Percentiles rank a stretch among this genome's conserved stretches.
Evolutionary conservation across 208 protist species (phyloP).

Genomic region (Spironucleus salmonicida): DNA sequence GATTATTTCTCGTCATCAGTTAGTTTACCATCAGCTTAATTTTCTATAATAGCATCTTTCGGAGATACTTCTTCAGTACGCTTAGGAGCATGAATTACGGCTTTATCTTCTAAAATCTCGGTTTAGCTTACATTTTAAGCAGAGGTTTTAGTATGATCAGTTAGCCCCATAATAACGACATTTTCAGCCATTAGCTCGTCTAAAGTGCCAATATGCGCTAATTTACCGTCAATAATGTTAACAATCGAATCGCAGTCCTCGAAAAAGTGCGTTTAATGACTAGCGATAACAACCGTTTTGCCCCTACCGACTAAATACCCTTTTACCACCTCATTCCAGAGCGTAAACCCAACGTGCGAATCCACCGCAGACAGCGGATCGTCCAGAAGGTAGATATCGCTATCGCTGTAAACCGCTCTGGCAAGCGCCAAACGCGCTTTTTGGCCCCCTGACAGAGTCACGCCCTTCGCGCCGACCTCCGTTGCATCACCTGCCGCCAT

Average conservation of each 20-base stretch:
- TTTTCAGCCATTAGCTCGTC: neutral
- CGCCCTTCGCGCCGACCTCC: constrained; percentile 61
- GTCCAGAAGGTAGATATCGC: constrained; percentile 34
- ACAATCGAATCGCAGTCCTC: neutral
- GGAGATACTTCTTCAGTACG: neutral
- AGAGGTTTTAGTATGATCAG: too few species aligned
- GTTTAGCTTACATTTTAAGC: too few species aligned
- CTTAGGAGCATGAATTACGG: neutral
- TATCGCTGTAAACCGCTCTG: constrained; percentile 52
- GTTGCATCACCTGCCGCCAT: constrained; percentile 41
- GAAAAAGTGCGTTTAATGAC: constrained; percentile 42
- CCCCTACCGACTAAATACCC: constrained; percentile 49
- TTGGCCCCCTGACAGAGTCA: constrained; percentile 65
- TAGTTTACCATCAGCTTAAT: neutral
- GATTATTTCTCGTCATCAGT: neutral
- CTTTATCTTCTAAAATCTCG: too few species aligned
- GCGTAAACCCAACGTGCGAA: constrained; percentile 40
- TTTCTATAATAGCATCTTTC: neutral
- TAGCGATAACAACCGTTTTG: constrained; percentile 50
- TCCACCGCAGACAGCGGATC: constrained; percentile 44
- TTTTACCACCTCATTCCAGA: constrained; percentile 57
- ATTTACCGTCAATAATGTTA: neutral
- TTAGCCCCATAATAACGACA: too few species aligned
- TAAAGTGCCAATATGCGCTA: neutral
- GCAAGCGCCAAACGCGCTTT: constrained; percentile 54